Base-by-base conservation (phyloP, 148 eudicot genomes). In the Camellia japonica region DNA sequence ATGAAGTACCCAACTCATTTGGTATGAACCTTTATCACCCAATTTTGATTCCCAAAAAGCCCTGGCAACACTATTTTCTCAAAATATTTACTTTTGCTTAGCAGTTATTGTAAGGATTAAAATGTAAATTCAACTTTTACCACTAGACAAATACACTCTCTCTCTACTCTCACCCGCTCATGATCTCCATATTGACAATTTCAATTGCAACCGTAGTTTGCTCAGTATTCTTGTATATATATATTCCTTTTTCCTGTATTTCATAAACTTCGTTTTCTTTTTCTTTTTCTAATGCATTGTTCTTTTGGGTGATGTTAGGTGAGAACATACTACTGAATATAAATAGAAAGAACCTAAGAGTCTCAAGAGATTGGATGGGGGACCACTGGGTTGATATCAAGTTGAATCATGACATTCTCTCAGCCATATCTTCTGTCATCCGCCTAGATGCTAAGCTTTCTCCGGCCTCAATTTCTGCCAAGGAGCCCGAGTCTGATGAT, bases 311-410 rank as follows among this genome's bases (percentile, higher is more conserved):
- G 42, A 10, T 74, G 63, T 81, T 90, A 96, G 98, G 97, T 62
- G 99, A 96, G 84, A 90, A 83, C 73, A 74, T 91, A 84, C 84
- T 86, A 79, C 62, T 96, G 73, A 83, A 81, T 75, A 83, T 90
- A 68, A 30, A 80, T 15, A 80, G 52, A 80, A 85, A 87, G 82
- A 82, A 90, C 74, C 62, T 92, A 5, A 88, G 97, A 78, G 84
- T 91, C 78, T 94, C 98, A 68, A 88, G 90, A 81, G 98, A 94
- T 81, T 94, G 98, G 98, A 73, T 83, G 56, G 91, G 85, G 12
- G 92, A 91, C 42, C 84, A 81, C 56, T 94, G 98, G 98, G 79
- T 91, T 19, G 91, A 88, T 79, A 77, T 94, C 43, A 84, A 85
- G 78, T 71, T 83, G 43, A 92, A 92, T n/a, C 86, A 79, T 9